A percentile compares a stretch with the other conserved stretches of the same genome.
Evolutionary conservation across 2,329 filamentous ascomycete species (phyloP).

Genomic region (Fusarium praegraminearum): DNA sequence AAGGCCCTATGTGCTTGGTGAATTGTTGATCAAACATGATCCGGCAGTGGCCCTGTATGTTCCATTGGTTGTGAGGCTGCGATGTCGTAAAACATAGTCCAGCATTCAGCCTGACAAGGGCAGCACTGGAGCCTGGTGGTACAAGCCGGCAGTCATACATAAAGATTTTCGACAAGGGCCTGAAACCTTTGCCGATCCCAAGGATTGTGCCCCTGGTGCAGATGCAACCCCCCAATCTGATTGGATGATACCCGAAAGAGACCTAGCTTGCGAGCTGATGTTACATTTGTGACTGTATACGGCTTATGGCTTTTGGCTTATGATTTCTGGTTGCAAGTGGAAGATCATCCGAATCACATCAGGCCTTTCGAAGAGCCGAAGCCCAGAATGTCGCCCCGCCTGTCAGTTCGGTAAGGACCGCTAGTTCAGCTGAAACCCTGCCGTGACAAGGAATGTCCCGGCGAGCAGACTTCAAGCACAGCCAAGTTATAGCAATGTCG

Average conservation of each 20-base stretch:
- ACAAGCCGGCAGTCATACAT: constrained; percentile 22
- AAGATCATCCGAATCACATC: constrained; percentile 28
- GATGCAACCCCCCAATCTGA: not conserved
- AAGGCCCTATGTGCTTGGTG: constrained; percentile 4
- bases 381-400: constrained; percentile 24
- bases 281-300: constrained; percentile 15
- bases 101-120: not conserved
- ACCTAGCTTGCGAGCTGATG: constrained; percentile 32
- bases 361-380: constrained; percentile 28
- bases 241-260: constrained; percentile 11
- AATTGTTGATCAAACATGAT: not conserved
- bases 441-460: constrained; percentile 9
- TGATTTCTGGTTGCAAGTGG: constrained; percentile 16
- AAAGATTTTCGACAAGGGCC: constrained; percentile 21
- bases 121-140: not conserved
- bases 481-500: constrained; percentile 3
- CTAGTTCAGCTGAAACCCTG: constrained; percentile 37
- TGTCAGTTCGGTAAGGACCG: constrained; percentile 42
- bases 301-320: constrained; percentile 6
- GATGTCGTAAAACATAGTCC: not conserved
- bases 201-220: constrained; percentile 11
- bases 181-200: constrained; percentile 7
- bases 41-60: not conserved
- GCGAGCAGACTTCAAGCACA: constrained; percentile 5
- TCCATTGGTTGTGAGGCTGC: constrained; percentile 7